Base-by-base conservation (phyloP, 2,329 filamentous ascomycete genomes). In the Hymenoscyphus albidus region DNA sequence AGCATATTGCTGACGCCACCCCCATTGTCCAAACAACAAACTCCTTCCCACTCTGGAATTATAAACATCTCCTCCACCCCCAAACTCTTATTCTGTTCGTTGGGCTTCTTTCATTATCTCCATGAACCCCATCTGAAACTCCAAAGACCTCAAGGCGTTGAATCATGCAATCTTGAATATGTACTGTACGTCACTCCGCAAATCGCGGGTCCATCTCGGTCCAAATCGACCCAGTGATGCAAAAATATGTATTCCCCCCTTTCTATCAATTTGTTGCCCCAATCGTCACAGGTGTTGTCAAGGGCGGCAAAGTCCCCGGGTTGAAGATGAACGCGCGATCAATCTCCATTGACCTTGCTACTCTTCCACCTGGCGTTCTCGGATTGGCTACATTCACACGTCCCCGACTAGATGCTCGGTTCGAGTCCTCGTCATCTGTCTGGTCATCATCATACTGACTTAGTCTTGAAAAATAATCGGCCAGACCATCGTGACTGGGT, bases 401-500 rank as follows among this genome's bases (percentile, higher is more conserved):
- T 6, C 74, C 73, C 5, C 69, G 68, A 56, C 60, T 70, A 4
- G 67, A 65, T 13, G 68, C 69, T 60, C 71, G 65, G 5, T 65
- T 63, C 5, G 67, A 42, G 38, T 73, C 72, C 31, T 75, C 73
- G 38, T 75, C 73, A 58, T 74, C 71, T 3, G 63, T 67, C n/a
- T 73, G 68, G 22, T 70, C 69, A 39, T 72, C 69, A 51, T 74
- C 72, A 55, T 74, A 72, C 51, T 74, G 70, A 44, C 65, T 70
- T 6, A 74, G 62, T 61, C 73, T 70, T 2, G 84, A 78, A 74
- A 92, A 92, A 73, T 92, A 92, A 72, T 91, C 89, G 14, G 87
- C 85, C 22, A 91, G 76, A 2, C 82, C 63, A 82, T 86, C 58
- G 81, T 84, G 68, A 79, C 80, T 69, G 74, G 78, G 69, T 74